Conservation (phyloP, 2,329 filamentous ascomycete genomes). For the Pyrenochaeta sp. region DNA sequence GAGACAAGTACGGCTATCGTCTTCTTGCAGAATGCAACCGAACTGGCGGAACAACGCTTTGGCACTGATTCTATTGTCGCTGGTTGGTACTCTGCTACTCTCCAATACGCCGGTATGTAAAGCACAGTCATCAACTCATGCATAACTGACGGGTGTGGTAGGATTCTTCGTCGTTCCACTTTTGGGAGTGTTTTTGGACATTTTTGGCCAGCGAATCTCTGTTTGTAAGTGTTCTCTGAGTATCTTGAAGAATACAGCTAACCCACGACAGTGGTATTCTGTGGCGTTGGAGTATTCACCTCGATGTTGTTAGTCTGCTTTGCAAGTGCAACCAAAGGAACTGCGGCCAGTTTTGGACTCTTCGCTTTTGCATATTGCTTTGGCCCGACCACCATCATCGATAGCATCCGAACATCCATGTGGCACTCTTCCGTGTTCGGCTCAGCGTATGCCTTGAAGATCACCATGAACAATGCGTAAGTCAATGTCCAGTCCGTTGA, state of each 20-base stretch:
- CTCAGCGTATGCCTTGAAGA: constrained; percentile 66
- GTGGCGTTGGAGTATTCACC: constrained; percentile 59
- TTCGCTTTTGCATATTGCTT: constrained; percentile 64
- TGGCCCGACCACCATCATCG: constrained; percentile 67
- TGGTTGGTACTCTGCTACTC: constrained; percentile 66
- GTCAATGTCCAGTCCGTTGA: too few relatives aligned
- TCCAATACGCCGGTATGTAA: too few relatives aligned
- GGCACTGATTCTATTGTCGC: constrained; percentile 62
- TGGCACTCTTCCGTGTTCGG: constrained; percentile 69
- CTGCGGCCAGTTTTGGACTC: constrained; percentile 66
- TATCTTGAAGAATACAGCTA: too few relatives aligned
- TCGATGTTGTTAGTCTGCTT: constrained; percentile 64
- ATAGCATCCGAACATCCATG: constrained; percentile 66
- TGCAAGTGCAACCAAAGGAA: constrained; percentile 60
- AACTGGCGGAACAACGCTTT: constrained; percentile 67
- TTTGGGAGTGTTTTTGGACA: constrained; percentile 64
- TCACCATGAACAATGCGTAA: constrained; percentile 71
- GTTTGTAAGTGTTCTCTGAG: too few relatives aligned
- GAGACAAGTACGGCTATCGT: constrained; percentile 64
- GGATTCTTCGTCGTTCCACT: constrained; percentile 65
- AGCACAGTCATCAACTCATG: too few relatives aligned
- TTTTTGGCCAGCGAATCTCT: constrained; percentile 64
- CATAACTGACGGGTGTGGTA: too few relatives aligned
- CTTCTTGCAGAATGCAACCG: constrained; percentile 66
- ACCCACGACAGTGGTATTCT: constrained; percentile 54